These are phyloP conservation scores for Fallopia convolvulus DNA, from an alignment of 148 eudicot genomes.

Conservation along the genomic window DNA sequence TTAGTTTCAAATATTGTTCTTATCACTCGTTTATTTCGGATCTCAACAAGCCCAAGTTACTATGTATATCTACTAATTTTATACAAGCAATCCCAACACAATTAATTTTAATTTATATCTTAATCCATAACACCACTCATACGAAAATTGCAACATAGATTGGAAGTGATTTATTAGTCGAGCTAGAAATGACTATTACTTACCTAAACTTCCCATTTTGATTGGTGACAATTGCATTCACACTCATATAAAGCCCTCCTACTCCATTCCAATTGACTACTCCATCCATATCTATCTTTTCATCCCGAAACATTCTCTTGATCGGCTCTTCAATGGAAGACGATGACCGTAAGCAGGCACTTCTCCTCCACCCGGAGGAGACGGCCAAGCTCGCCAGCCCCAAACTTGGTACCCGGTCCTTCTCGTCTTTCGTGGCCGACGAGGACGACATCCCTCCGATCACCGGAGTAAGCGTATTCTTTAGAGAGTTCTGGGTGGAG, in stretches of 20 bases:
- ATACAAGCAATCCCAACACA: no score
- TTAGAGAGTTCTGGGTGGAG: constrained; percentile 20
- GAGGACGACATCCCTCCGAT: constrained; percentile 23
- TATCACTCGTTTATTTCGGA: no score
- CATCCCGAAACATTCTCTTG: not conserved
- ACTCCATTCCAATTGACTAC: not conserved
- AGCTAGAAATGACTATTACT: not conserved
- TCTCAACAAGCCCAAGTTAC: no score
- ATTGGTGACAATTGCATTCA: not conserved
- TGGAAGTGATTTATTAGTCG: not conserved
- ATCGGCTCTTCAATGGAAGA: not conserved
- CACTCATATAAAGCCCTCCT: not conserved
- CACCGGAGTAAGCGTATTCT: constrained; percentile 13
- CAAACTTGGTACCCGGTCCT: not conserved
- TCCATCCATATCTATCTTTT: not conserved
- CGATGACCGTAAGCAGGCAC: not conserved
- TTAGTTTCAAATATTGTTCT: no score
- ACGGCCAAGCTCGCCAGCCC: not conserved
- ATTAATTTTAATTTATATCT: no score
- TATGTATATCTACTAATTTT: no score
- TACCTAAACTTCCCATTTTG: not conserved
- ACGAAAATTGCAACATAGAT: no score
- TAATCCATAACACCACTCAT: no score
- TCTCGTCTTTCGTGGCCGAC: constrained; percentile 13
- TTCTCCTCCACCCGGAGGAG: not conserved